Evolutionary conservation across 208 protist genomes (phyloP).

Genomic region (Acanthamoeba healyi): DNA sequence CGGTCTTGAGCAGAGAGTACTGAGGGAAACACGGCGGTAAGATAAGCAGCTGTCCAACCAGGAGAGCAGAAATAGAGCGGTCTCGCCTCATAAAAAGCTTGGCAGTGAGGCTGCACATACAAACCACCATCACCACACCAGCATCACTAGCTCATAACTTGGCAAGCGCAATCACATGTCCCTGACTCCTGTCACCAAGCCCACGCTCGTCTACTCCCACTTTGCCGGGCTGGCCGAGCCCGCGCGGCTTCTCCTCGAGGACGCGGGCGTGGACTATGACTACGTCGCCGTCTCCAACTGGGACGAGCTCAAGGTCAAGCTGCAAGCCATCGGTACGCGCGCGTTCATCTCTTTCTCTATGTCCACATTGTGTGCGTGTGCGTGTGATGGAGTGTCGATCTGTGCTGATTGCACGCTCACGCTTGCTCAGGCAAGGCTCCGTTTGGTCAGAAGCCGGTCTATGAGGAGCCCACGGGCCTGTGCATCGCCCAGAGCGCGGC

Average conservation of each 20-base stretch:
- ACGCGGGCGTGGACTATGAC: conserved; percentile 64
- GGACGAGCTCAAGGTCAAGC: conserved; percentile 12
- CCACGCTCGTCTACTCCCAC: conserved; percentile 67
- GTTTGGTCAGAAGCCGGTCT: conserved; percentile 64
- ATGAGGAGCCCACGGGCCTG: conserved; percentile 65
- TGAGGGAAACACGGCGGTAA: too few relatives aligned
- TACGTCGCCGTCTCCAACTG: conserved; percentile 47
- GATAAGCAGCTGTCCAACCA: too few relatives aligned
- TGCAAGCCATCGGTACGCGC: not conserved
- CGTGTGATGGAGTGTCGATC: not conserved
- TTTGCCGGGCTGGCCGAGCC: not conserved
- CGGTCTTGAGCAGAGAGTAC: too few relatives aligned
- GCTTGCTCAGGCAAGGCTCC: not conserved
- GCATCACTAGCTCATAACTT: not conserved
- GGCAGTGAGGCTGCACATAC: too few relatives aligned
- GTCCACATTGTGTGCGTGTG: not conserved
- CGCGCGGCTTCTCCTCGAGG: conserved; percentile 30
- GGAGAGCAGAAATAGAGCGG: too few relatives aligned
- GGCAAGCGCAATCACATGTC: not conserved
- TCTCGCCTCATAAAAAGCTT: too few relatives aligned
- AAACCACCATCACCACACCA: not conserved
- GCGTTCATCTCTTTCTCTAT: not conserved
- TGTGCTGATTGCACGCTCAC: not conserved
- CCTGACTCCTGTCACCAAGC: conserved; percentile 58
- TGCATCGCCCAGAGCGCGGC: conserved; percentile 14